Conservation (phyloP, 2,329 filamentous ascomycete genomes). For the Fusarium papillatum region DNA sequence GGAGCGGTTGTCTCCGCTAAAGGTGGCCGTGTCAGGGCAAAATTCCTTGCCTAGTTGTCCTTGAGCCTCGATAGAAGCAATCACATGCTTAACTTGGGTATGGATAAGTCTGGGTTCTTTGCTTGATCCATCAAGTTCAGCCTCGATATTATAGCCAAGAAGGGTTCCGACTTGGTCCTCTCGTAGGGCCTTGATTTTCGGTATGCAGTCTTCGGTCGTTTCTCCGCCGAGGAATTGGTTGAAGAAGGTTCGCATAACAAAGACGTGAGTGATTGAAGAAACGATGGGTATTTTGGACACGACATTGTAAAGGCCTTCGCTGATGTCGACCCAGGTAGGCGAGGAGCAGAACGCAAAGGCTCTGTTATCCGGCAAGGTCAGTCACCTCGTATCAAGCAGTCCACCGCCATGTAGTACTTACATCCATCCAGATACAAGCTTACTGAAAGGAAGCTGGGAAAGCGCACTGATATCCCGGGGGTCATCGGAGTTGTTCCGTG, state of each 20-base stretch:
- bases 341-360: conserved; percentile 41
- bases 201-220: conserved; percentile 28
- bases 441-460: conserved; percentile 5
- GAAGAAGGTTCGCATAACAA: conserved; percentile 36
- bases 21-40: conserved; percentile 8
- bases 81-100: conserved; percentile 26
- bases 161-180: conserved; percentile 26
- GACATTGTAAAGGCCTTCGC: conserved; percentile 30
- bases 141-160: conserved; percentile 40
- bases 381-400: not conserved
- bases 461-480: conserved; percentile 6
- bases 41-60: conserved; percentile 27
- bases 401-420: not conserved
- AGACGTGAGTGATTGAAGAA: conserved; percentile 22
- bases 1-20: conserved; percentile 30
- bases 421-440: conserved; percentile 18
- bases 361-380: not conserved
- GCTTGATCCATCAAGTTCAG: conserved; percentile 37
- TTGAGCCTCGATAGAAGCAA: conserved; percentile 34
- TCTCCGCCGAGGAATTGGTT: conserved; percentile 37
- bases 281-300: conserved; percentile 30
- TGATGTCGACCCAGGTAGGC: conserved; percentile 35
- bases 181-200: conserved; percentile 34
- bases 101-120: conserved; percentile 37
- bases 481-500: not conserved